Base-by-base conservation (phyloP, 495 filamentous ascomycete species). In the Podospora tetraspora region DNA sequence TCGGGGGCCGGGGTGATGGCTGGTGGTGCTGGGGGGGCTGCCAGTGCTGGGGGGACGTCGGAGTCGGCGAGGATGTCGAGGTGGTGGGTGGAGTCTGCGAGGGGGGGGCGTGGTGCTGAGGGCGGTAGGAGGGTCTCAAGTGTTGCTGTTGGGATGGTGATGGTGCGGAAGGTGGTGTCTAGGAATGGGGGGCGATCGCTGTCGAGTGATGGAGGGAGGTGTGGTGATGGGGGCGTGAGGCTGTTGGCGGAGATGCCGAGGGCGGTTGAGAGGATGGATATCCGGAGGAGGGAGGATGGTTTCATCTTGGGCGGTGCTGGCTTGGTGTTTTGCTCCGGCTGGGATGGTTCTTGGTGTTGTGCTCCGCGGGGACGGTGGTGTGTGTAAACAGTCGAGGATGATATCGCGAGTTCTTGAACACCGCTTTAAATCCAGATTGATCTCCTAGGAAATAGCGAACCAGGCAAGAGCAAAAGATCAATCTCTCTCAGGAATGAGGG, bases 1-100 rank as follows among this genome's bases (percentile, higher is more conserved):
- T 34, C 52, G 12, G 63, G 22, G 21, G 66, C 29, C 21, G 60
- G 59, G 22, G 60, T 68, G 24, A 63, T 68, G 52, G 3, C 62
- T 10, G 25, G 3, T 34, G 62, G 62, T 22, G 27, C 27, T 25
- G 62, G 29, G 30, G 32, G 27, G 8, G 62, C 16, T 16, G 62
- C 30, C 11, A 8, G 27, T 34, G 29, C 29, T 5, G 27, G 27
- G 27, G 27, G 27, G 21, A 9, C 25, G 30, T 34, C 13, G 24
- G 24, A 25, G 62, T 37, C 62, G 62, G 62, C 62, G 62, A 34
- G 62, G 62, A 64, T 43, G 16, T 27, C 11, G 62, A 64, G 43
- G 59, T 6, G 43, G 19, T 12, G 6, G 62, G n/a, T 56, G 22
- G 62, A 24, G 32, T 11, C 25, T 10, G 9, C n/a, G 23, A n/a